Base-by-base conservation (phyloP, 192 early-diverging fungal species). In the Phycomyces blakesleeanus region DNA sequence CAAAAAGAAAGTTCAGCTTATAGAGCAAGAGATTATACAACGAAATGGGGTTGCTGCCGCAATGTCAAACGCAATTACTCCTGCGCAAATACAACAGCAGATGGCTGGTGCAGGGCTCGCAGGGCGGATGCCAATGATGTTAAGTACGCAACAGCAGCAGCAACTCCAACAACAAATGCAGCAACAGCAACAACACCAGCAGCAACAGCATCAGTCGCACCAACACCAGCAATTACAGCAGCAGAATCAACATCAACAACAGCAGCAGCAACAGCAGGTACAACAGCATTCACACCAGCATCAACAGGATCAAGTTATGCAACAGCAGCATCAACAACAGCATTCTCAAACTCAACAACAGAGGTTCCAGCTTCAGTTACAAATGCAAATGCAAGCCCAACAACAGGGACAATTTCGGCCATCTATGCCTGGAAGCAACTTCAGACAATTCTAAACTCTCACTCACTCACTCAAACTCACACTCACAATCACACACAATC, bases 231-330 rank as follows among this genome's bases (percentile, higher is more conserved):
- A 41, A n/a, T 29, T 53, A 41, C 25, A 21, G 38, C 61, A 63
- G 16, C n/a, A 25, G 11, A 76, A 76, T 73, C 59, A 85, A 67
- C 27, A 67, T 66, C 71, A 47, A 61, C 72, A 55, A 76, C 63
- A 47, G 89, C 55, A 71, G 90, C 88, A n/a, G 93, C 95, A 52
- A 82, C 87, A 44, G 83, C 76, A 51, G 56, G 83, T 64, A 96
- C 90, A 2, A 83, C 77, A 57, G 96, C 83, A 57, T 81, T 73
- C 18, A 63, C 65, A 38, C 56, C 60, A 25, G 95, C 89, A 61
- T 73, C 87, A 63, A 7, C 29, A 34, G 7, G 29, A 34, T 2
- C 29, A 34, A 34, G 7, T 34, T 2, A 34, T 34, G 29, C 29
- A 34, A 34, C 29, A 34, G 7, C 59, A 61, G 37, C 10, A 18